These are phyloP conservation scores for Phytophthora fragariae DNA, from an alignment of 352 stramenopile genomes.

Conservation along the genomic window DNA sequence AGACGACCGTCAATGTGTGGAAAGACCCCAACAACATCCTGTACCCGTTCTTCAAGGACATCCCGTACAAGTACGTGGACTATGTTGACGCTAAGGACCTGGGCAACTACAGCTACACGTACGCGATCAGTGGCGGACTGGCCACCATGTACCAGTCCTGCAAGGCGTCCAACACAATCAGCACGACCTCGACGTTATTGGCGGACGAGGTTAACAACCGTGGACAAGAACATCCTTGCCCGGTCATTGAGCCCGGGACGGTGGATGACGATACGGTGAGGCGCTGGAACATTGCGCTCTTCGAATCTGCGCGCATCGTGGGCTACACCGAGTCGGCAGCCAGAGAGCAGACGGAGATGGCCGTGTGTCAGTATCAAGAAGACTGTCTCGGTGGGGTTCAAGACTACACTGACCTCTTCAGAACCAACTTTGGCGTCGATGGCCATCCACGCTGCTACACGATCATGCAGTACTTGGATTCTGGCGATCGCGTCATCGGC, in stretches of 20 bases:
- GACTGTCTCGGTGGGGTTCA: slow-evolving; percentile 58
- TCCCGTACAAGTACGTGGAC: slow-evolving; percentile 50
- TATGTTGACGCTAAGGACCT: slow-evolving; percentile 63
- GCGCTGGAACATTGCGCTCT: slow-evolving; percentile 58
- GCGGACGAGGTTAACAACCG: neutral
- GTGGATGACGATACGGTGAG: slow-evolving; percentile 42
- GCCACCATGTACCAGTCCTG: slow-evolving; percentile 65
- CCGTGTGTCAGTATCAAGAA: slow-evolving; percentile 57
- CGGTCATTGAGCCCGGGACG: slow-evolving; percentile 29
- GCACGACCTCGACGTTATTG: slow-evolving; percentile 13
- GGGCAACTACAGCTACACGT: slow-evolving; percentile 68
- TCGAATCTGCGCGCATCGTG: slow-evolving; percentile 51
- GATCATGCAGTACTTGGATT: slow-evolving; percentile 40
- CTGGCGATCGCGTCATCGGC: slow-evolving; percentile 47
- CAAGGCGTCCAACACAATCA: slow-evolving; percentile 42
- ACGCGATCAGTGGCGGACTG: slow-evolving; percentile 53
- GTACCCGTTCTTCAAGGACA: slow-evolving; percentile 73
- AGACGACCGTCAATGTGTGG: slow-evolving; percentile 47
- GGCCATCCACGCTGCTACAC: slow-evolving; percentile 55
- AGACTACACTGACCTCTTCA: slow-evolving; percentile 52
- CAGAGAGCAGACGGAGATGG: slow-evolving; percentile 61
- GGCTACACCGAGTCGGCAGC: slow-evolving; percentile 52
- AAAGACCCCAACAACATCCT: slow-evolving; percentile 48
- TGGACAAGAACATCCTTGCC: slow-evolving; percentile 8
- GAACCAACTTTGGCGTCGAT: slow-evolving; percentile 48